These are phyloP conservation scores for Astrocystis sublimbata DNA, from an alignment of 495 filamentous ascomycete species.

Conservation along the genomic window DNA sequence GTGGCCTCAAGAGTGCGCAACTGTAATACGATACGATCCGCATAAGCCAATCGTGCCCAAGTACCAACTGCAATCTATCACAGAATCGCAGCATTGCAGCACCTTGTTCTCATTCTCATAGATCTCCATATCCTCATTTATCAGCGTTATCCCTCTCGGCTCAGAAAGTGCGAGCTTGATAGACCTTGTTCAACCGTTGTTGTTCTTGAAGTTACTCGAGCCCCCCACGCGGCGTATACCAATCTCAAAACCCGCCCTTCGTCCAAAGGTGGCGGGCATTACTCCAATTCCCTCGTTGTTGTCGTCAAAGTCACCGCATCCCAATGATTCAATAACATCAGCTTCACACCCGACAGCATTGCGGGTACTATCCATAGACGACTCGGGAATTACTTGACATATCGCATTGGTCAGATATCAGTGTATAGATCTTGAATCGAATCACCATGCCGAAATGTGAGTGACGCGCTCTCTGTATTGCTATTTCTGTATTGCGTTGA, in stretches of 20 bases:
- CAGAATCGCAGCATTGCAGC: slow-evolving; percentile 10
- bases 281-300: background rate
- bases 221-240: background rate
- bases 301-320: background rate
- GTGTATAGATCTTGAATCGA: background rate
- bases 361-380: slow-evolving; percentile 35
- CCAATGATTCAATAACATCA: slow-evolving; percentile 55
- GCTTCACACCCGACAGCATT: slow-evolving; percentile 25
- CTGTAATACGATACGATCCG: no score
- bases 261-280: slow-evolving; percentile 28
- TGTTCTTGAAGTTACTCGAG: background rate
- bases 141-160: background rate
- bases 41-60: slow-evolving; percentile 3
- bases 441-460: slow-evolving; percentile 67
- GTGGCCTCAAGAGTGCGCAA: background rate
- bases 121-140: background rate
- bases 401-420: background rate
- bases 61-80: background rate
- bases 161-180: background rate
- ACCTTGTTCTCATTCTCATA: background rate
- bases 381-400: slow-evolving; percentile 40
- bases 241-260: background rate
- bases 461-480: background rate
- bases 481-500: background rate
- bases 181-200: background rate